Evolutionary conservation across 495 filamentous ascomycete genomes (phyloP), one percentile per base, ranked within the genome.

Genomic region (Aspergillus baeticus): DNA sequence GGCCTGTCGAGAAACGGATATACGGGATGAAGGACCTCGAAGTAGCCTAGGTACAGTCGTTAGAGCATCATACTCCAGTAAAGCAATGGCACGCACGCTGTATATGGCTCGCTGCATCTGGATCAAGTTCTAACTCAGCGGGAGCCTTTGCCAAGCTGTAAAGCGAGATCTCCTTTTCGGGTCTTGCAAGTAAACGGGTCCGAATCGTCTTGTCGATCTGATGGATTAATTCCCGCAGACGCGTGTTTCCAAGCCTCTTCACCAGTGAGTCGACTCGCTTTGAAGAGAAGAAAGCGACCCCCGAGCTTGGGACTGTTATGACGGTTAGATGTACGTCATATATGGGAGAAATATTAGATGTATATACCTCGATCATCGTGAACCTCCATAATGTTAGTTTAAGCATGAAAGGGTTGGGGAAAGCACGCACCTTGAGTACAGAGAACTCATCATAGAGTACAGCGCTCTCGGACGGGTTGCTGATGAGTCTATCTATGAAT

Each of bases 231-330:
- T 56, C 54, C 10, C 22, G n/a, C 1, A 56, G 31, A 15, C 18
- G 14, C 22, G 34, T 18, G 22, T 42, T 49, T 10, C 54, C 54
- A 17, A 56, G 34, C 29, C 33, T 41, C 21, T 33, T 31, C 31
- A 31, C 22, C 7, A 56, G 31, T 13, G 54, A 56, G n/a, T 56
- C 31, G 21, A 56, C 18, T 21, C 43, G 26, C 13, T 48, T 29
- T 17, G 48, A 15, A 11, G 54, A 49, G 54, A 56, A 56, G 20
- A 56, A 56, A 3, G 54, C 54, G 41, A 56, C 31, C 0, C 54
- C 45, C 3, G 54, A 56, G 31, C 54, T 56, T 15, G 54, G 22
- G 10, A 56, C 54, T 56, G 21, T n/a, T n/a, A n/a, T n/a, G 4
- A 47, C 14, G 23, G 14, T 42, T n/a, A 54, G 15, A 0, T 14